Evolutionary conservation across 257 asterid genomes (phyloP), one percentile per base, ranked within the genome.

Genomic region (Solanum sitiens): DNA sequence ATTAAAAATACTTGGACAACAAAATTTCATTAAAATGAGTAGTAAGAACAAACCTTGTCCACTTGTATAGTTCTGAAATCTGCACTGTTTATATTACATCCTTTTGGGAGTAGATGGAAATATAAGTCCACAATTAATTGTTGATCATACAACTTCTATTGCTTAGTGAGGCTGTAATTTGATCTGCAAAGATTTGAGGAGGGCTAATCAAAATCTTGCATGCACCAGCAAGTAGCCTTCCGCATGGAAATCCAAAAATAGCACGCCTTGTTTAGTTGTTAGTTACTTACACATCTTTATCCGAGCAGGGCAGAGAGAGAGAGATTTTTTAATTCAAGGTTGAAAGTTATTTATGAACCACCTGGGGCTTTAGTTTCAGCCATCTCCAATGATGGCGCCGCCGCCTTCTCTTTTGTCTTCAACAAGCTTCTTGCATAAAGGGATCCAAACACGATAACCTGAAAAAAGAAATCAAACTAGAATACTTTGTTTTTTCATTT

Each of bases 401-500:
- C 53, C 82, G 90, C 89, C 89, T 50, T 89, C 23, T 91, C 93
- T 83, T 89, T 94, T 47, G 91, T 91, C 89, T 84, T 94, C 44
- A 94, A 85, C 86, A 94, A 93, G 93, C 93, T 95, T 88, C 93
- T 97, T 13, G 94, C 91, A 92, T 97, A 97, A 87, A 97, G 90
- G 85, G 99, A 86, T 59, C 96, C 98, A 50, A 97, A 97, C 72
- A 96, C 99, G 59, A 96, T 95, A 87, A 95, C 95, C 99, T 97
- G 98, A 56, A 30, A 56, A 88, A 37, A 74, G 88, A 82, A 53
- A 87, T 74, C 73, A 87, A 84, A 79, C 44, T 68, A 74, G 21
- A 61, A 74, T 37, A 39, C 84, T 86, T 84, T 70, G 75, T 74
- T 40, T 82, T 56, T 11, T 23, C 21, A 71, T 47, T 45, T 72